Conservation (phyloP, 257 asterid genomes). For the Przewalskia tangutica region DNA sequence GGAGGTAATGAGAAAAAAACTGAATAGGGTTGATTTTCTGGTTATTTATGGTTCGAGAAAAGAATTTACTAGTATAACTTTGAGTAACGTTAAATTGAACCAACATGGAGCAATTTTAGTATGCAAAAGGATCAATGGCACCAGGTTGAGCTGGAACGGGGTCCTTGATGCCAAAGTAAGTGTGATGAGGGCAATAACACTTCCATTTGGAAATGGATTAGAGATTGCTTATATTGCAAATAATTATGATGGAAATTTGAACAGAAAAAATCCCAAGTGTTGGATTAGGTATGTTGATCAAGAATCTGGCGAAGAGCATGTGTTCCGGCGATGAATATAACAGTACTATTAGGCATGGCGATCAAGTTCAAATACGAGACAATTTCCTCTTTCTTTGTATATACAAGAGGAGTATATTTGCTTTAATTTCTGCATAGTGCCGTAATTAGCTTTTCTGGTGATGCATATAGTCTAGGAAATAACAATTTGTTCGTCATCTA, state of each 20-base stretch:
- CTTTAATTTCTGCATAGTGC: too few species aligned
- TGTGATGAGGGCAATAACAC: constrained; percentile 9
- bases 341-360: too few species aligned
- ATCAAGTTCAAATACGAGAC: too few species aligned
- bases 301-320: constrained; percentile 23
- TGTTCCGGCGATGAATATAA: constrained; percentile 17
- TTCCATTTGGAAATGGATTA: constrained; percentile 25
- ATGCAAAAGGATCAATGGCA: constrained; percentile 2
- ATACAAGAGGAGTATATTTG: too few species aligned
- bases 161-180: not conserved
- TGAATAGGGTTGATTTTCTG: constrained; percentile 20
- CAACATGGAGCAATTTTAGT: constrained; percentile 21
- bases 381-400: too few species aligned
- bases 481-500: too few species aligned
- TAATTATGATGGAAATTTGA: not conserved
- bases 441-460: too few species aligned
- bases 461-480: too few species aligned
- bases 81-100: constrained; percentile 12
- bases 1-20: not conserved
- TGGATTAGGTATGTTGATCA: constrained; percentile 25
- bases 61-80: constrained; percentile 5
- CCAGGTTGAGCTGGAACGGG: constrained; percentile 10
- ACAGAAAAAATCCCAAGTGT: not conserved
- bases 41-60: constrained; percentile 14
- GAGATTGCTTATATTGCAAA: constrained; percentile 17